A percentile compares a stretch with the other conserved stretches of the same genome.
phyloP scores from a whole-genome alignment of 805 yeast species.

The Priceomyces fermenticarens region DNA sequence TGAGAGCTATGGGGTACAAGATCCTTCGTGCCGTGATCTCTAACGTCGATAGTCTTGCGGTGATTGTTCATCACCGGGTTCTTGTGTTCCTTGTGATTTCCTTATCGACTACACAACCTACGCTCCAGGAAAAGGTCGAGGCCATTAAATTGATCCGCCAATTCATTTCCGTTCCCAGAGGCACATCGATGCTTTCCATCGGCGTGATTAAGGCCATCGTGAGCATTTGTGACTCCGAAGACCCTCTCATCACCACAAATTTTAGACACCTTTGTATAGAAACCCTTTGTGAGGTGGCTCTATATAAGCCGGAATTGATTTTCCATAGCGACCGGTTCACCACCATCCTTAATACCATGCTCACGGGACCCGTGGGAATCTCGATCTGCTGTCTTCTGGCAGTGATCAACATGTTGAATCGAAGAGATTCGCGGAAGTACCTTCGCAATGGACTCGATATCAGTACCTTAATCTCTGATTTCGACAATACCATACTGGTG shows the following conservation, averaged over 20 bases:
- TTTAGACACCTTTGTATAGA: slow-evolving; percentile 47
- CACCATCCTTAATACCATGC: slow-evolving; percentile 39
- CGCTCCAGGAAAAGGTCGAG: slow-evolving; percentile 65
- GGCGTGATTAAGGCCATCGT: slow-evolving; percentile 70
- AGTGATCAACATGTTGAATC: slow-evolving; percentile 55
- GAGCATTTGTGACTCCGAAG: slow-evolving; percentile 51
- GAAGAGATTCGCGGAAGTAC: slow-evolving; percentile 49
- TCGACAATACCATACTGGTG: slow-evolving; percentile 37
- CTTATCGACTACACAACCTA: slow-evolving; percentile 55
- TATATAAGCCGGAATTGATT: slow-evolving; percentile 40
- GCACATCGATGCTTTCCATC: slow-evolving; percentile 49
- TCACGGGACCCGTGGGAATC: slow-evolving; percentile 28
- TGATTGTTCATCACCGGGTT: slow-evolving; percentile 51
- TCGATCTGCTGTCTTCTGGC: slow-evolving; percentile 23
- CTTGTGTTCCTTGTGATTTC: slow-evolving; percentile 65
- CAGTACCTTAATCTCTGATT: slow-evolving; percentile 61
- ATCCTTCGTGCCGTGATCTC: slow-evolving; percentile 64
- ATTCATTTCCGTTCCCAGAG: slow-evolving; percentile 52
- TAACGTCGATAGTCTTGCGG: slow-evolving; percentile 50
- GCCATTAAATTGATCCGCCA: slow-evolving; percentile 69
- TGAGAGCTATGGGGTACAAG: slow-evolving; percentile 74
- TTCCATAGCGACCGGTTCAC: slow-evolving; percentile 54
- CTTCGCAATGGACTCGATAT: slow-evolving; percentile 63
- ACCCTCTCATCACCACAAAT: slow-evolving; percentile 19
- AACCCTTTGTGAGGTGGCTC: slow-evolving; percentile 35